Percentiles rank a stretch among this genome's conserved stretches.
Evolutionary conservation across 371 early-diverging fungal genomes (phyloP).

Genomic region (Apophysomyces variabilis): DNA sequence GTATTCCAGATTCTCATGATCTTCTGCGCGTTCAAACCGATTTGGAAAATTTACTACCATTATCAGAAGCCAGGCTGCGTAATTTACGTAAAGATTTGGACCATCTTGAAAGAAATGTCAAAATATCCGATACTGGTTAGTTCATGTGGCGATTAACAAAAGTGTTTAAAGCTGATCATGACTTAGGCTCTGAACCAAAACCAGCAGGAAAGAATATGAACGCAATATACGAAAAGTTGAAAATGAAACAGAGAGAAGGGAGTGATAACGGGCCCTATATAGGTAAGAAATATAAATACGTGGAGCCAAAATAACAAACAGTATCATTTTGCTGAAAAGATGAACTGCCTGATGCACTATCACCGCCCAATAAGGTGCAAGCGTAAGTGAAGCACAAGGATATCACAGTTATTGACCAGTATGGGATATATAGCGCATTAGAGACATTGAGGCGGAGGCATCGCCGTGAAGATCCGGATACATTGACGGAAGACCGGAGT

Average conservation of each 20-base stretch:
- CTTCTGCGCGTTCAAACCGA: slow-evolving; percentile 44
- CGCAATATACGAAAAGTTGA: slow-evolving; percentile 31
- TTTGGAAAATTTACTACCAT: slow-evolving; percentile 40
- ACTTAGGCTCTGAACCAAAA: not conserved
- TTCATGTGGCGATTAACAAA: not conserved
- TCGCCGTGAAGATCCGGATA: slow-evolving; percentile 12
- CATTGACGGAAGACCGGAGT: slow-evolving; percentile 10
- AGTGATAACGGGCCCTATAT: not conserved
- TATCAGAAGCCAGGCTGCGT: slow-evolving; percentile 35
- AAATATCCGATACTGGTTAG: slow-evolving; percentile 24
- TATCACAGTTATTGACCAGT: not conserved
- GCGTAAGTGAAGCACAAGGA: slow-evolving; percentile 30
- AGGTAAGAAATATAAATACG: slow-evolving; percentile 17
- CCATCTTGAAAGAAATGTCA: slow-evolving; percentile 29
- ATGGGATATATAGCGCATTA: slow-evolving; percentile 22
- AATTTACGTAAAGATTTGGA: slow-evolving; percentile 36
- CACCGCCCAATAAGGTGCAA: slow-evolving; percentile 30
- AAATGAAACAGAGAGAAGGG: slow-evolving; percentile 36
- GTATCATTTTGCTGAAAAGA: slow-evolving; percentile 5
- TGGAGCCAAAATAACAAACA: not conserved
- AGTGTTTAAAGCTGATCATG: not conserved
- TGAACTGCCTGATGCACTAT: slow-evolving; percentile 1
- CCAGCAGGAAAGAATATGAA: slow-evolving; percentile 32
- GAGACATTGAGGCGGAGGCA: slow-evolving; percentile 18
- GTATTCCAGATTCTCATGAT: slow-evolving; percentile 42